Conservation (phyloP, 2,329 filamentous ascomycete genomes). For the Fusarium nisikadoi region DNA sequence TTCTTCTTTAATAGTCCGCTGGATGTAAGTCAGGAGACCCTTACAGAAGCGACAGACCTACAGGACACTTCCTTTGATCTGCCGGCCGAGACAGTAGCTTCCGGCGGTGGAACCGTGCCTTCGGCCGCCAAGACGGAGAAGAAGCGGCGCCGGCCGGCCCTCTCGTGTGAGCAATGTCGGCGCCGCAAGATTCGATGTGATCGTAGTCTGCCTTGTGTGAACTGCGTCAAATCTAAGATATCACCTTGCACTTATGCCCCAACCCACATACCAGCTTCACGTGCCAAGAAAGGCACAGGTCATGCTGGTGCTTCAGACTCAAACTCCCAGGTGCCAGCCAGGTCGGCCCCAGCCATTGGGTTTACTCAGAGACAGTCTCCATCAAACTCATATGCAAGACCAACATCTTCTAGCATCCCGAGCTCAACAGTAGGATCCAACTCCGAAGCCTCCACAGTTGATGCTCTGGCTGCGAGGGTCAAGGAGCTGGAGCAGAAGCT, state of each 20-base stretch:
- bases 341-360: constrained; percentile 29
- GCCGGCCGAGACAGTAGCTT: neutral
- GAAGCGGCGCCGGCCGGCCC: constrained; percentile 54
- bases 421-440: constrained; percentile 43
- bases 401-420: constrained; percentile 38
- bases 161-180: constrained; percentile 68
- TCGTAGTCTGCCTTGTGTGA: constrained; percentile 66
- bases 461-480: constrained; percentile 52
- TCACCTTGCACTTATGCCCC: constrained; percentile 64
- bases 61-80: constrained; percentile 8
- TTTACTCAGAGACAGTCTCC: constrained; percentile 6
- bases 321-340: constrained; percentile 31
- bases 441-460: constrained; percentile 43
- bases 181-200: constrained; percentile 71
- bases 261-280: constrained; percentile 47
- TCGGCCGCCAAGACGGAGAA: constrained; percentile 43
- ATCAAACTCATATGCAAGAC: neutral
- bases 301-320: constrained; percentile 2
- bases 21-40: constrained; percentile 10
- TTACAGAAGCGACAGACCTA: neutral
- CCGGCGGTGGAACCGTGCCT: constrained; percentile 7
- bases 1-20: constrained; percentile 30
- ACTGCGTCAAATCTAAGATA: constrained; percentile 67
- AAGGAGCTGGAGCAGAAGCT: constrained; percentile 58
- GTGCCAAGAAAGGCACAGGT: constrained; percentile 31